Base-by-base conservation (phyloP, 805 yeast species). In the Wickerhamiella bombiphila region DNA sequence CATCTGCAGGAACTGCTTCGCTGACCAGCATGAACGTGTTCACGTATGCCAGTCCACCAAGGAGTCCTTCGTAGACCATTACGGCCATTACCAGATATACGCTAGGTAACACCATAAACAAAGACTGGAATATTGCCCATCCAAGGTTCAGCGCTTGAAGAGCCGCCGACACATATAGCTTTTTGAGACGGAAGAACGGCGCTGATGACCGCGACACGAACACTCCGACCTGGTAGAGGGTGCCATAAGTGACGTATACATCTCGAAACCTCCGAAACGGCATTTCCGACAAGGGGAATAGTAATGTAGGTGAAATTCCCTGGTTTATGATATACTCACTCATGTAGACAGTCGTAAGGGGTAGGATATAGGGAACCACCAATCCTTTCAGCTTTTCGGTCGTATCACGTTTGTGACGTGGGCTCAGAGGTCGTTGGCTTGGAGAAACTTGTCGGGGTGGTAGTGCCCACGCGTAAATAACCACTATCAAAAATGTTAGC, bases 261-360 rank as follows among this genome's bases (percentile, higher is more conserved):
- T 88, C 97, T 44, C 96, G 67, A 54, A 70, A 82, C 15, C 69
- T 60, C 2, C 59, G 51, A 50, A 85, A 80, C 3, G 93, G 93
- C 54, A 78, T 65, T 18, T 70, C 66, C 1, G 73, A 70, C 3
- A 83, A 49, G 0, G 88, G 86, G 51, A 80, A 88, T 5, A 88
- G 60, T 32, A 88, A 60, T 0, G 96, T 86, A 2, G 97, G 96
- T 0, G 94, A 68, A 1, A 88, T 69, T 0, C 94, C 94, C 56
- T 88, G 97, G 54, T 88, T 88, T 42, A 88, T 88, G 17, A 76
- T 64, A 53, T 88, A 88, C 52, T 88, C 97, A 3, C 82, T 72
- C 17, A 82, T 60, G 56, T 88, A 91, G 1, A 88, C 98, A 0
- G 85, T 57, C 41, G 78, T 66, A 26, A 88, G 60, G 0, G 98